Conservation (phyloP, 495 filamentous ascomycete genomes). For the Penicillium longicatenatum region DNA sequence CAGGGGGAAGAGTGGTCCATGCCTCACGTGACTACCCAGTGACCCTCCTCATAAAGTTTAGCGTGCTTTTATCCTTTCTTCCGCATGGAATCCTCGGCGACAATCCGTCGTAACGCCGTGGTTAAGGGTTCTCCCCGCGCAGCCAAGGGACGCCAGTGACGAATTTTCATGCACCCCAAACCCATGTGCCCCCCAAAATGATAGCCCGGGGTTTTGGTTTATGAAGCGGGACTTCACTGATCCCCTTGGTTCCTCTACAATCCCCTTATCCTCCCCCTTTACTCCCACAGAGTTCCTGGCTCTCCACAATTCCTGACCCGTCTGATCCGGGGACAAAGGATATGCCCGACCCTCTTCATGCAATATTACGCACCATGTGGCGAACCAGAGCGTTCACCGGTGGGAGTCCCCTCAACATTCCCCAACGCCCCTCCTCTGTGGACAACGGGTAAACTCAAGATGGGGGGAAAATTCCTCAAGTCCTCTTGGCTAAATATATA, state of each 20-base stretch:
- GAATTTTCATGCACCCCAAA: slow-evolving; percentile 5
- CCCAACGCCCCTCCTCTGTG: not conserved
- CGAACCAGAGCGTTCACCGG: slow-evolving; percentile 13
- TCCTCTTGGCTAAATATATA: not conserved
- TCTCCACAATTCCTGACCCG: slow-evolving; percentile 19
- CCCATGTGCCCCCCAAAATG: not conserved
- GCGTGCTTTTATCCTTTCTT: not conserved
- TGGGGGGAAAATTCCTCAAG: not conserved
- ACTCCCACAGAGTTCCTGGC: not conserved
- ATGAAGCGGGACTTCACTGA: slow-evolving; percentile 1
- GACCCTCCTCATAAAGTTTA: not conserved
- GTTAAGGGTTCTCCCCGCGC: slow-evolving; percentile 28
- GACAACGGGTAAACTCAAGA: slow-evolving; percentile 18
- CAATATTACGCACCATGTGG: slow-evolving; percentile 18
- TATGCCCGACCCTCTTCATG: slow-evolving; percentile 1
- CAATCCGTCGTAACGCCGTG: slow-evolving; percentile 17
- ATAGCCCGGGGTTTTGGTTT: not conserved
- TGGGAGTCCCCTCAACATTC: slow-evolving; percentile 6
- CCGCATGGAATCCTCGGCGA: slow-evolving; percentile 13
- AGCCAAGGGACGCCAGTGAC: not conserved
- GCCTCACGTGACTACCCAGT: not conserved
- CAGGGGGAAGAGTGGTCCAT: not conserved
- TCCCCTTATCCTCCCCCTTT: not conserved
- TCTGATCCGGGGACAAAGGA: slow-evolving; percentile 17
- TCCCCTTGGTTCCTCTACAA: not conserved